phyloP scores from a whole-genome alignment of 2,329 filamentous ascomycete species.

The Aureobasidium sp. region DNA sequence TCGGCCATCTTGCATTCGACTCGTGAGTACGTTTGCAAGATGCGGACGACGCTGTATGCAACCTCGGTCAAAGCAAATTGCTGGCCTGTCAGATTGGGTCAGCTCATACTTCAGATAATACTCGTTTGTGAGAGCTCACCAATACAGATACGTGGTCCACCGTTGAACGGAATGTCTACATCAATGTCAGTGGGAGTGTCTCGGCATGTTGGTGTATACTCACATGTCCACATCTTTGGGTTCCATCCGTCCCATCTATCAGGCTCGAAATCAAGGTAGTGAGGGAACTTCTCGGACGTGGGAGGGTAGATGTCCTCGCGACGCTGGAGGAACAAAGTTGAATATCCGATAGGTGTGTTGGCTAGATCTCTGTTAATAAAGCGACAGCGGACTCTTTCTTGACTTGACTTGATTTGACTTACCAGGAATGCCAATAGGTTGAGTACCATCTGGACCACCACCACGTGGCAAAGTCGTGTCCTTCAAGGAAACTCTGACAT shows the following conservation, averaged over 20 bases:
- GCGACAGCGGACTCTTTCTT: too few species aligned
- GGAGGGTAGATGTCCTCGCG: conserved; percentile 42
- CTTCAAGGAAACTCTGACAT: conserved; percentile 38
- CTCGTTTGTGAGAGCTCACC: neutral
- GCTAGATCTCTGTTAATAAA: conserved; percentile 19
- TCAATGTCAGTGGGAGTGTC: neutral
- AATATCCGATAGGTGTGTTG: conserved; percentile 40
- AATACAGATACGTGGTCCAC: conserved; percentile 42
- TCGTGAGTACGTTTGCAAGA: conserved; percentile 37
- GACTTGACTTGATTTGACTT: neutral
- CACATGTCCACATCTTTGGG: conserved; percentile 40
- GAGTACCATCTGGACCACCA: conserved; percentile 37
- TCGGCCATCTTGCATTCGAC: conserved; percentile 34
- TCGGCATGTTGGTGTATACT: conserved; percentile 6
- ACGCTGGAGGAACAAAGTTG: conserved; percentile 42
- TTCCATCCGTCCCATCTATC: conserved; percentile 45
- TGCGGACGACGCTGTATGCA: conserved; percentile 39
- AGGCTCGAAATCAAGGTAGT: conserved; percentile 36
- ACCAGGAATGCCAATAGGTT: conserved; percentile 35
- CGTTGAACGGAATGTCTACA: conserved; percentile 38
- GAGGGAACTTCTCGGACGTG: conserved; percentile 29
- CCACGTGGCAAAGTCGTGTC: conserved; percentile 44
- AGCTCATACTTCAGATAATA: neutral
- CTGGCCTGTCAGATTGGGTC: conserved; percentile 28
- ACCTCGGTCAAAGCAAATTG: conserved; percentile 45